These are phyloP conservation scores for Chrysoporthe cubensis DNA, from an alignment of 2,329 filamentous ascomycete species.

Conservation along the genomic window DNA sequence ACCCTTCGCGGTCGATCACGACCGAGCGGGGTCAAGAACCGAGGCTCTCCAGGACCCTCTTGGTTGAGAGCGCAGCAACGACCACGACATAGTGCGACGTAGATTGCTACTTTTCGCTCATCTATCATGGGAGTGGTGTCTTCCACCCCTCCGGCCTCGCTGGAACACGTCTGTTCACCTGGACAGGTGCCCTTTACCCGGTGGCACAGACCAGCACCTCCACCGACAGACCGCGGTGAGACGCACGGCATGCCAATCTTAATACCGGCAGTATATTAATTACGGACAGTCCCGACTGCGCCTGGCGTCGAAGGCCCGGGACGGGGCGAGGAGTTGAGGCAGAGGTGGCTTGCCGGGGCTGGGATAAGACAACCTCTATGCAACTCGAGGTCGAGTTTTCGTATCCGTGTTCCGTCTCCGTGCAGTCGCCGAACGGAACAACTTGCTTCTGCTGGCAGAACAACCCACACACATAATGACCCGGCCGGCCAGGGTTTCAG, in stretches of 20 bases:
- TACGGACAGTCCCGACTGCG: not conserved
- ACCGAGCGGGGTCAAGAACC: not conserved
- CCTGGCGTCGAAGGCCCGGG: not conserved
- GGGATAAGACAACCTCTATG: not conserved
- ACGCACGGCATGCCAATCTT: not conserved
- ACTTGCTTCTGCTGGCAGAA: not conserved
- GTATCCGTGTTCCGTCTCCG: not conserved
- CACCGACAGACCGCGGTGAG: not conserved
- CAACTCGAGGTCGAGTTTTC: not conserved
- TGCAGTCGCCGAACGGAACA: not conserved
- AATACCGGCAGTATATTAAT: not conserved
- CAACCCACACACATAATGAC: not conserved
- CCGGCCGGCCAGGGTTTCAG: no score
- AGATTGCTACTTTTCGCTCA: no score
- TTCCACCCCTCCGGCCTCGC: no score
- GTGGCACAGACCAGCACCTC: not conserved
- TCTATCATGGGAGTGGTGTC: no score
- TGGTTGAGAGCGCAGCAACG: no score
- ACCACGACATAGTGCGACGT: no score
- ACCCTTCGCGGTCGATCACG: not conserved
- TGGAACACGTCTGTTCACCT: not conserved
- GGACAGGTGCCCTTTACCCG: not conserved
- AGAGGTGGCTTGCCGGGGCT: slow-evolving; percentile 12
- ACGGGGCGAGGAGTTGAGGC: not conserved
- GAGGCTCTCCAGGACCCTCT: not conserved